Conservation (phyloP, 371 early-diverging fungal species). For the Antonospora locustae region DNA sequence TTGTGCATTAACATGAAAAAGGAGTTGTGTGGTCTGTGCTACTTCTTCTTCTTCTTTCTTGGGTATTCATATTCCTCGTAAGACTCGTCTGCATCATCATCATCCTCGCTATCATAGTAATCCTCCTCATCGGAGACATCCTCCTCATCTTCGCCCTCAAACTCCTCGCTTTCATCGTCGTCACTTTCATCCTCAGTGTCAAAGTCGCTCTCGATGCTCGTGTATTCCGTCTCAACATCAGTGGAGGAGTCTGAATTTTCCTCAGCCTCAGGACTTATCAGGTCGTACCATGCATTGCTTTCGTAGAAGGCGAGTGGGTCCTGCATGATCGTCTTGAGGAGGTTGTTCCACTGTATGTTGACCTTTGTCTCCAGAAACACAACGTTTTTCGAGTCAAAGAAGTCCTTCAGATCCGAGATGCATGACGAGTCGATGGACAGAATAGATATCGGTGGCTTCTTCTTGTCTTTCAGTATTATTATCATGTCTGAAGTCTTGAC, state of each 20-base stretch:
- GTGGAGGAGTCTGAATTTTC: constrained; percentile 11
- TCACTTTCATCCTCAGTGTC: neutral
- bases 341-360: constrained; percentile 87
- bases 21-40: too few species aligned
- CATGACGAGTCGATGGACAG: constrained; percentile 81
- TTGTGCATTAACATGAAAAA: too few species aligned
- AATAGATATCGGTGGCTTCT: constrained; percentile 73
- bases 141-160: constrained; percentile 55
- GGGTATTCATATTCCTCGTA: too few species aligned
- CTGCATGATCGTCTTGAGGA: constrained; percentile 89
- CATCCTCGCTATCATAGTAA: constrained; percentile 55
- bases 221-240: constrained; percentile 53
- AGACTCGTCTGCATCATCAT: constrained; percentile 1
- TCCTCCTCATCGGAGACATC: constrained; percentile 48
- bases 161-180: constrained; percentile 3
- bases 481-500: constrained; percentile 96
- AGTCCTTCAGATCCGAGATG: constrained; percentile 83
- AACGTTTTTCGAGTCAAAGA: constrained; percentile 88
- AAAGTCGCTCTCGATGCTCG: constrained; percentile 56
- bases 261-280: constrained; percentile 56
- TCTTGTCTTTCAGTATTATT: constrained; percentile 85
- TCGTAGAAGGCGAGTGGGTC: constrained; percentile 84
- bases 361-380: constrained; percentile 84
- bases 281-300: constrained; percentile 77
- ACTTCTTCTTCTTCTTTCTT: too few species aligned